These are phyloP conservation scores for Vaccinium corymbosum DNA, from an alignment of 148 eudicot species.

Conservation along the genomic window DNA sequence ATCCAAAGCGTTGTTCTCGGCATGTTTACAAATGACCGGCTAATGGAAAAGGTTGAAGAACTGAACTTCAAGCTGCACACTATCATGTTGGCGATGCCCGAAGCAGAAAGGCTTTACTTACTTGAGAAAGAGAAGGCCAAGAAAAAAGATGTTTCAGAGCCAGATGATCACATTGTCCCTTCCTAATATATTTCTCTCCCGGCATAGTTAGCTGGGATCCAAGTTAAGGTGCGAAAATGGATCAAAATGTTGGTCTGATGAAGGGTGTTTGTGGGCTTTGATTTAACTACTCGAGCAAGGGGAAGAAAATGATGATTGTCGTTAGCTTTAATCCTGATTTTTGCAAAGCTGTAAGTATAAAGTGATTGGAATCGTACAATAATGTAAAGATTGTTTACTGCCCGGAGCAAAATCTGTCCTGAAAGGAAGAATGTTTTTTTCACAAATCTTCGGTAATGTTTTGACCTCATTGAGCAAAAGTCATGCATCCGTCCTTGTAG, in stretches of 20 bases:
- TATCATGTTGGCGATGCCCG: slow-evolving; percentile 59
- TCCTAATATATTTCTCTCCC: not conserved
- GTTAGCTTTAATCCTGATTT: not conserved
- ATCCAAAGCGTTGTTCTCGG: slow-evolving; percentile 58
- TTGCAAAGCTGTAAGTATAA: not conserved
- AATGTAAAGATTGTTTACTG: not conserved
- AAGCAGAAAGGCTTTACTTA: slow-evolving; percentile 61
- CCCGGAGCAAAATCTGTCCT: not conserved
- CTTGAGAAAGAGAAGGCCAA: slow-evolving; percentile 65
- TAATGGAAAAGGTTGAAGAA: slow-evolving; percentile 65
- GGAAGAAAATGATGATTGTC: not conserved
- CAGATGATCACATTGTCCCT: slow-evolving; percentile 10
- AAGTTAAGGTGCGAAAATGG: not conserved
- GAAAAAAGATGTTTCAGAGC: slow-evolving; percentile 43
- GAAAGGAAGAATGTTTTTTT: not conserved
- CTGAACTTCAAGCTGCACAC: slow-evolving; percentile 52
- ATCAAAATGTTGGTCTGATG: not conserved
- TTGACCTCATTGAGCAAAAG: not conserved
- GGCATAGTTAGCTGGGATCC: not conserved
- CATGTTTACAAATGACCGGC: slow-evolving; percentile 70
- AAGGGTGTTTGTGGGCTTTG: not conserved
- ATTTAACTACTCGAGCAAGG: not conserved
- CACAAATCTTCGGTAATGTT: not conserved
- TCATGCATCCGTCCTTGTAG: no score
- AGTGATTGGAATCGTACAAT: not conserved